Percentiles rank a stretch among this genome's conserved stretches.
Evolutionary conservation across 2,329 filamentous ascomycete species (phyloP).

Genomic region (Aaosphaeria arxii): DNA sequence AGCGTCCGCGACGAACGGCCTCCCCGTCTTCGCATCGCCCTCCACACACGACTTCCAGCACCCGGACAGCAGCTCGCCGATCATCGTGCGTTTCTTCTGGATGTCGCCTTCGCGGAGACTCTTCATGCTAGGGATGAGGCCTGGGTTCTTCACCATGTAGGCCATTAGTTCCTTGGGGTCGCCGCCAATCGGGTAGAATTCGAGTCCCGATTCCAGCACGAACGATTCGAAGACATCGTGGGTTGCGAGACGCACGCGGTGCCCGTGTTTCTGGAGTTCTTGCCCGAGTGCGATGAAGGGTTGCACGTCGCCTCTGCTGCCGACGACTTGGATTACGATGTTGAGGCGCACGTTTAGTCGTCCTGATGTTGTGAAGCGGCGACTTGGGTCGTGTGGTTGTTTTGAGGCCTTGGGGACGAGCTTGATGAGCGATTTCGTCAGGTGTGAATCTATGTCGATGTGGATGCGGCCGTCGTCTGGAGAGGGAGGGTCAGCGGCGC

Average conservation of each 20-base stretch:
- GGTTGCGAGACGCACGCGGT: slow-evolving; percentile 28
- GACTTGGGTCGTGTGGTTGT: slow-evolving; percentile 4
- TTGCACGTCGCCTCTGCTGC: slow-evolving; percentile 55
- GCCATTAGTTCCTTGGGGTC: slow-evolving; percentile 46
- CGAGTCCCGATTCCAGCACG: slow-evolving; percentile 15
- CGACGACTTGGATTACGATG: slow-evolving; percentile 56
- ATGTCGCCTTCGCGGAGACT: slow-evolving; percentile 29
- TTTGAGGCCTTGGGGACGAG: slow-evolving; percentile 11
- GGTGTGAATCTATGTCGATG: slow-evolving; percentile 21
- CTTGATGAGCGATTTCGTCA: slow-evolving; percentile 15
- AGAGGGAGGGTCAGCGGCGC: neutral
- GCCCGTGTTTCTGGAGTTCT: slow-evolving; percentile 13
- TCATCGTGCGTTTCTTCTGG: slow-evolving; percentile 27
- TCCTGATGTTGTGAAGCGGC: slow-evolving; percentile 3
- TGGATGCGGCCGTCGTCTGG: slow-evolving; percentile 23
- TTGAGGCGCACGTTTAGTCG: slow-evolving; percentile 28
- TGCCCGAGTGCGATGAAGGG: slow-evolving; percentile 51
- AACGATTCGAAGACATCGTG: slow-evolving; percentile 16
- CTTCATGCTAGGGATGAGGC: slow-evolving; percentile 31
- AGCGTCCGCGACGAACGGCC: slow-evolving; percentile 74
- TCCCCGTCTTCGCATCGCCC: neutral
- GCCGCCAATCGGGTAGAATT: slow-evolving; percentile 37
- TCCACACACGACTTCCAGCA: slow-evolving; percentile 24
- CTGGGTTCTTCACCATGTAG: slow-evolving; percentile 51
- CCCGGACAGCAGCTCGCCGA: slow-evolving; percentile 27